Conservation (phyloP, 1,284 basidiomycete species). For the Neolentinus lepideus region DNA sequence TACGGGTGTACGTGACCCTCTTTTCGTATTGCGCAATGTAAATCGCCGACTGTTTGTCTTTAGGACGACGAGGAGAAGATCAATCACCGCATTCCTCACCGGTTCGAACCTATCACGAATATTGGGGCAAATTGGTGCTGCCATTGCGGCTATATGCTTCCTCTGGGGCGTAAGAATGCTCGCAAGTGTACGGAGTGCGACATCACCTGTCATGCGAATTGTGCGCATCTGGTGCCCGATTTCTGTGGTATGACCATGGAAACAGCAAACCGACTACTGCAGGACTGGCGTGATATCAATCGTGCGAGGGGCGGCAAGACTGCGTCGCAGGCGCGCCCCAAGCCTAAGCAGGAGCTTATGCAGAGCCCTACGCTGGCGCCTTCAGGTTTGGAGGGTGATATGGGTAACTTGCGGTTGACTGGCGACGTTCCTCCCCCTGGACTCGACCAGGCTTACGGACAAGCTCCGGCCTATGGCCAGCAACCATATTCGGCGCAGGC, state of each 20-base stretch:
- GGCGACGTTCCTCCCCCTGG: conserved; percentile 12
- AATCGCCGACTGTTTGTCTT: background rate
- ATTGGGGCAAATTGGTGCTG: conserved; percentile 99
- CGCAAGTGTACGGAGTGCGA: conserved; percentile 94
- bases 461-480: conserved; percentile 7
- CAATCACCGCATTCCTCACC: conserved; percentile 98
- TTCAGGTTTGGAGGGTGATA: conserved; percentile 21
- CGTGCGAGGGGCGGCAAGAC: conserved; percentile 40
- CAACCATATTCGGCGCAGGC: conserved; percentile 19
- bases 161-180: conserved; percentile 94
- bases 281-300: conserved; percentile 85
- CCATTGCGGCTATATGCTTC: conserved; percentile 98
- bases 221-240: conserved; percentile 96
- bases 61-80: conserved; percentile 97
- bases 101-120: conserved; percentile 96
- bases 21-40: background rate
- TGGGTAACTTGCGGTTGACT: conserved; percentile 47
- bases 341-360: conserved; percentile 17
- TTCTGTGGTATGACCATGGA: conserved; percentile 99
- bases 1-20: conserved; percentile 63
- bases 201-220: conserved; percentile 96
- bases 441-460: conserved; percentile 1
- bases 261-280: conserved; percentile 90
- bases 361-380: conserved; percentile 14
- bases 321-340: conserved; percentile 8